A percentile compares a stretch with the other conserved stretches of the same genome.
These are phyloP conservation scores for Pythium myriotylum DNA, from an alignment of 352 stramenopile genomes.

Conservation along the genomic window DNA sequence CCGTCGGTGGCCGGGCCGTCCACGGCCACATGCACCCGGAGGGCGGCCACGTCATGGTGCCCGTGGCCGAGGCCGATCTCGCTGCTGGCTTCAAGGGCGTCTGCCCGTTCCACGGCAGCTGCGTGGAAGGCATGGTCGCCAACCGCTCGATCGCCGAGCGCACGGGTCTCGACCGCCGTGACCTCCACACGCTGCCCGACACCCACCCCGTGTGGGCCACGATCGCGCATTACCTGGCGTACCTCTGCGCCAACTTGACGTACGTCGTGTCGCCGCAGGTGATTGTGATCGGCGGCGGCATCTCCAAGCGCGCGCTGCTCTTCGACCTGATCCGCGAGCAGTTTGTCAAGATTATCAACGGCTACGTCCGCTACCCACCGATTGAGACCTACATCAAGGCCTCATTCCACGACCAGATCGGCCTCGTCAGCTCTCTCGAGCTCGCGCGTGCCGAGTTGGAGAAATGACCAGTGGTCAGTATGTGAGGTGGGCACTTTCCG, in stretches of 20 bases:
- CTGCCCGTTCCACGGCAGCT: constrained; percentile 91
- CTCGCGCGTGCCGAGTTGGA: constrained; percentile 69
- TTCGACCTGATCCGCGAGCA: constrained; percentile 80
- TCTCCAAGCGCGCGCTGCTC: constrained; percentile 91
- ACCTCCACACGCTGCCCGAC: constrained; percentile 81
- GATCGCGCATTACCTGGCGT: constrained; percentile 94
- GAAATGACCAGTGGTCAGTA: constrained; percentile 13
- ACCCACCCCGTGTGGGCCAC: constrained; percentile 92
- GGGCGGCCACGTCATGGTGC: constrained; percentile 83
- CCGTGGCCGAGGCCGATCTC: constrained; percentile 72
- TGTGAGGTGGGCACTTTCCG: background rate
- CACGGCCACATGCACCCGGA: constrained; percentile 97
- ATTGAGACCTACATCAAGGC: constrained; percentile 79
- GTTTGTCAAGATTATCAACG: constrained; percentile 78
- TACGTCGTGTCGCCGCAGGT: constrained; percentile 92
- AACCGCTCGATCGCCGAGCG: constrained; percentile 90
- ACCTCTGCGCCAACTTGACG: constrained; percentile 94
- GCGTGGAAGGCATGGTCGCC: constrained; percentile 92
- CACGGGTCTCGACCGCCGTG: constrained; percentile 68
- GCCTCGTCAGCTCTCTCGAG: constrained; percentile 83
- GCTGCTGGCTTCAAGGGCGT: constrained; percentile 75
- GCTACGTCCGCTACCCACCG: constrained; percentile 76
- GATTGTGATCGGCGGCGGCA: constrained; percentile 95
- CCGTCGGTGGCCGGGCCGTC: constrained; percentile 90
- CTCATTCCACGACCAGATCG: constrained; percentile 83